Evolutionary conservation across 2,329 filamentous ascomycete genomes (phyloP).

Genomic region (Zymoseptoria tritici): DNA sequence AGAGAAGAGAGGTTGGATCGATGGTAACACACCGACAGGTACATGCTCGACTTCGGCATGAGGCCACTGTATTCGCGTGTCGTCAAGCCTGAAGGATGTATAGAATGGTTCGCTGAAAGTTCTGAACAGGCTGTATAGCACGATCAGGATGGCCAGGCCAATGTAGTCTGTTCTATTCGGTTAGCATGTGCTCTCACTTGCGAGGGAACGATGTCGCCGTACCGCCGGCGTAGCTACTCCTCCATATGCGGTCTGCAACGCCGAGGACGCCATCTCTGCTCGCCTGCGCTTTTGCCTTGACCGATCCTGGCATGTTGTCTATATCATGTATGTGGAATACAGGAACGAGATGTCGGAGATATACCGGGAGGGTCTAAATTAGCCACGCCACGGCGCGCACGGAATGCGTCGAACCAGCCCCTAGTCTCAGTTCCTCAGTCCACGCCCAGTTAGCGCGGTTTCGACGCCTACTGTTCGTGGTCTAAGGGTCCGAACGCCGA

Average conservation of each 20-base stretch:
- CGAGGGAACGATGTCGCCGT: background rate
- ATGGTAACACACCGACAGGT: constrained; percentile 54
- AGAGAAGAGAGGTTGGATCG: background rate
- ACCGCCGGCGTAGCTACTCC: constrained; percentile 70
- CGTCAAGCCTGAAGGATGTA: constrained; percentile 85
- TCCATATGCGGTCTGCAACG: constrained; percentile 15
- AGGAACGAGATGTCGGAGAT: background rate
- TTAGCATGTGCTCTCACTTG: background rate
- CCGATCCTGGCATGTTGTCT: background rate
- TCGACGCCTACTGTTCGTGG: too few species aligned
- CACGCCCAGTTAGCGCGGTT: too few species aligned
- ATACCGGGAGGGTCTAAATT: background rate
- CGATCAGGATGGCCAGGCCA: constrained; percentile 63
- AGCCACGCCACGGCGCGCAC: background rate
- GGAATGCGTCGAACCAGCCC: background rate
- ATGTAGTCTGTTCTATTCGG: constrained; percentile 60
- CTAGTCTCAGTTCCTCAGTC: too few species aligned
- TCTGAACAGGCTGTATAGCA: constrained; percentile 55
- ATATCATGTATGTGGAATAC: background rate
- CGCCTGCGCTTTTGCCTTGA: background rate
- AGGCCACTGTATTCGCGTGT: constrained; percentile 76
- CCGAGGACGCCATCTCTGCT: background rate
- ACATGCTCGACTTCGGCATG: constrained; percentile 81
- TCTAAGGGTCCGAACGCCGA: too few species aligned
- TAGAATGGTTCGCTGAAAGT: constrained; percentile 78